phyloP scores from a whole-genome alignment of 2,329 filamentous ascomycete genomes.

The Phaeoacremonium minimum region DNA sequence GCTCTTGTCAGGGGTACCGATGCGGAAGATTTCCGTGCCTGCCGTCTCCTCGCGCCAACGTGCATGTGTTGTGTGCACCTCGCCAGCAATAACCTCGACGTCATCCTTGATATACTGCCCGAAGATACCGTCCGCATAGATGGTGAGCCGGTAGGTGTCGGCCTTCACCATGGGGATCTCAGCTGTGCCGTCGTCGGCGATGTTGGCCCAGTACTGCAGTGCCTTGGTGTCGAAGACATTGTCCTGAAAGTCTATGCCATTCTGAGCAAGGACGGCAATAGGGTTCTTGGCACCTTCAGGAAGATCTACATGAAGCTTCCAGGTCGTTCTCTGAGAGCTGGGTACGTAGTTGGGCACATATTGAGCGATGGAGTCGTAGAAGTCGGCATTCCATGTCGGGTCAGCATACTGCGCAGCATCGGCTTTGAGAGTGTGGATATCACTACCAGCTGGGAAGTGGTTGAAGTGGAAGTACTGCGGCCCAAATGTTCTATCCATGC shows the following conservation, averaged over 20 bases:
- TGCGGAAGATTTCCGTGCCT: slow-evolving; percentile 56
- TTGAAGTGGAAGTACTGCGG: slow-evolving; percentile 63
- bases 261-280: slow-evolving; percentile 50
- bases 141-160: slow-evolving; percentile 56
- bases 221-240: slow-evolving; percentile 48
- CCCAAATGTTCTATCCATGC: slow-evolving; percentile 62
- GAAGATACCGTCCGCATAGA: slow-evolving; percentile 59
- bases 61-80: slow-evolving; percentile 31
- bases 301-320: slow-evolving; percentile 44
- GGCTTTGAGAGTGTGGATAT: slow-evolving; percentile 40
- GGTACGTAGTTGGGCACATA: slow-evolving; percentile 56
- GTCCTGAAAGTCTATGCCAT: slow-evolving; percentile 51
- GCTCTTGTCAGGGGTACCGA: slow-evolving; percentile 58
- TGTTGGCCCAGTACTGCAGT: slow-evolving; percentile 58
- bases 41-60: slow-evolving; percentile 50
- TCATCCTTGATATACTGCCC: slow-evolving; percentile 53
- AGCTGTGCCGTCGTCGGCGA: slow-evolving; percentile 40
- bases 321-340: slow-evolving; percentile 42
- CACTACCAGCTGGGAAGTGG: slow-evolving; percentile 39
- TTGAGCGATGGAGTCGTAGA: slow-evolving; percentile 59
- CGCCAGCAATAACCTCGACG: slow-evolving; percentile 34
- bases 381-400: slow-evolving; percentile 50
- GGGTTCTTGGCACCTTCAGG: slow-evolving; percentile 45
- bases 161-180: slow-evolving; percentile 48
- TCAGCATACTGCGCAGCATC: slow-evolving; percentile 50